Conservation (phyloP, 441 rosid genomes). For the Pelargonium cotyledonis region DNA sequence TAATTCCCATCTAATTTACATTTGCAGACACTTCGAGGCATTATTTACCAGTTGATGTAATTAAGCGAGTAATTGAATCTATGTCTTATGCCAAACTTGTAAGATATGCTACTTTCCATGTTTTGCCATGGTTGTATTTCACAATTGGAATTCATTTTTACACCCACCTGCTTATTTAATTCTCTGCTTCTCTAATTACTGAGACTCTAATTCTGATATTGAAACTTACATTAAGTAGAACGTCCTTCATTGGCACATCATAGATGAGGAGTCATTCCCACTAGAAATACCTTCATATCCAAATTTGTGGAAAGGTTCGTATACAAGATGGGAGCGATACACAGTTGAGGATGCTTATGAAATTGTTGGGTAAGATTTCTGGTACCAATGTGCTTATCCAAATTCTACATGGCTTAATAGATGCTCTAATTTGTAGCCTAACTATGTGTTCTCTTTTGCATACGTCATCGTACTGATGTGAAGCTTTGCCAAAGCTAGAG, state of each 20-base stretch:
- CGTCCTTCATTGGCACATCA: slow-evolving; percentile 96
- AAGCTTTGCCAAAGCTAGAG: slow-evolving; percentile 93
- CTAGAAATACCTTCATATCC: slow-evolving; percentile 78
- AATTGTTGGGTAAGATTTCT: slow-evolving; percentile 60
- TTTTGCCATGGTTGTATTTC: slow-evolving; percentile 17
- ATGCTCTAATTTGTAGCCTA: slow-evolving; percentile 5
- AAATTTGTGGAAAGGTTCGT: slow-evolving; percentile 85
- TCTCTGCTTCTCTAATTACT: slow-evolving; percentile 14
- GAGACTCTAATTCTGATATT: slow-evolving; percentile 23
- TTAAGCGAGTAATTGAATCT: slow-evolving; percentile 78
- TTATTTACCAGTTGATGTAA: slow-evolving; percentile 59
- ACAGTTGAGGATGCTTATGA: slow-evolving; percentile 85
- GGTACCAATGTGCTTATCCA: background rate
- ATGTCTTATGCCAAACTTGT: slow-evolving; percentile 93
- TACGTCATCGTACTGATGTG: slow-evolving; percentile 27
- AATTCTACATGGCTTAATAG: slow-evolving; percentile 1
- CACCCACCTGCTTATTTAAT: background rate
- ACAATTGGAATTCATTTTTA: slow-evolving; percentile 8
- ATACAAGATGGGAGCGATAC: slow-evolving; percentile 81
- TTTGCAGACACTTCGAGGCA: slow-evolving; percentile 92
- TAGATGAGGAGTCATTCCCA: slow-evolving; percentile 87
- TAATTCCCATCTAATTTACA: slow-evolving; percentile 15
- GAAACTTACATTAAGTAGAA: slow-evolving; percentile 57
- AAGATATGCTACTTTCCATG: slow-evolving; percentile 30
- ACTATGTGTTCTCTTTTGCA: slow-evolving; percentile 20